These are phyloP conservation scores for Solanum megistacrolobum DNA, from an alignment of 257 asterid genomes.

Conservation along the genomic window DNA sequence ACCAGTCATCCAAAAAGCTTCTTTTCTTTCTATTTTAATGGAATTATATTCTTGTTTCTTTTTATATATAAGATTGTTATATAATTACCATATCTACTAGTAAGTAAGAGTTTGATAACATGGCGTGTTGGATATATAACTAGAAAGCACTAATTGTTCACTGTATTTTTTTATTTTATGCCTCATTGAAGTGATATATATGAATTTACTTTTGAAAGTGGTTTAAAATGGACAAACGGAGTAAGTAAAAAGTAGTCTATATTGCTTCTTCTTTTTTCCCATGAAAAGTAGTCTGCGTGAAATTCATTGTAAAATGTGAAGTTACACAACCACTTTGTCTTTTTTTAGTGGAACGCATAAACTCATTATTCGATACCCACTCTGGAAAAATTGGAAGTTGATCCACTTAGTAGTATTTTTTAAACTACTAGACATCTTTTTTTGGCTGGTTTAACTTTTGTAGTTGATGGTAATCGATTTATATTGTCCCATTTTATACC, in stretches of 20 bases:
- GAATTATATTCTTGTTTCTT: neutral
- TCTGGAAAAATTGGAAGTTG: neutral
- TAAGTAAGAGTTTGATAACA: neutral
- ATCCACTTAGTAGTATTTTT: neutral
- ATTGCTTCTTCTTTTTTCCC: too few species aligned
- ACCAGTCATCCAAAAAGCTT: neutral
- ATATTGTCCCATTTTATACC: neutral
- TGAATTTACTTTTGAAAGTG: neutral
- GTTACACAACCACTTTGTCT: neutral
- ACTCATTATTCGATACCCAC: neutral
- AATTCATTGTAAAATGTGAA: neutral
- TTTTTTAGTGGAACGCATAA: constrained; percentile 20
- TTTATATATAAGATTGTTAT: too few species aligned
- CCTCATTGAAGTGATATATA: too few species aligned
- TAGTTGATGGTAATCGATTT: constrained; percentile 21
- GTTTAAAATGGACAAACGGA: constrained; percentile 1
- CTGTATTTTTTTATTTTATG: neutral
- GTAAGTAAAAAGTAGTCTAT: constrained; percentile 7
- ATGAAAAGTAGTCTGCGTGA: neutral
- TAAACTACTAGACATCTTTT: neutral
- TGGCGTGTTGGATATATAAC: neutral
- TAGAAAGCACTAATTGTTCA: neutral
- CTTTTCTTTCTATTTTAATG: neutral
- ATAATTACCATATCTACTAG: neutral
- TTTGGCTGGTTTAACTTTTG: neutral